Evolutionary conservation across 2,329 filamentous ascomycete genomes (phyloP).

Genomic region (Alternaria hordeiaustralica): DNA sequence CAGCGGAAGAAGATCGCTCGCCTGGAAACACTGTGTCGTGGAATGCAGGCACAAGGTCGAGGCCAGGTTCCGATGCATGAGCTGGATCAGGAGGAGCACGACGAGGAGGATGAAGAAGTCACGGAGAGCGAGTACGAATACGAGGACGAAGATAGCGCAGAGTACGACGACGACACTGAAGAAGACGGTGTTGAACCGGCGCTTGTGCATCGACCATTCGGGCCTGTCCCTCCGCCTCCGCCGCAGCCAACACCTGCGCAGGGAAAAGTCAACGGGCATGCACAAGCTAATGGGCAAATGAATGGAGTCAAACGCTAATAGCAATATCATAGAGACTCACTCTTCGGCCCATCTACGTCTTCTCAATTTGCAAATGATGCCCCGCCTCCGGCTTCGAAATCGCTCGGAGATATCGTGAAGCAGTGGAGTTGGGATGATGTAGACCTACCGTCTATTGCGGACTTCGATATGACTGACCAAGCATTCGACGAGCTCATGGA

Average conservation of each 20-base stretch:
- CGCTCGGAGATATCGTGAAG: not conserved
- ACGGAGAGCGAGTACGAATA: slow-evolving; percentile 52
- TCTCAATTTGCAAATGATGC: slow-evolving; percentile 1
- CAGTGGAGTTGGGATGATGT: not conserved
- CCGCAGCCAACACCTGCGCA: slow-evolving; percentile 41
- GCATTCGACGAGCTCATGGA: not conserved
- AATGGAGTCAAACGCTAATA: slow-evolving; percentile 49
- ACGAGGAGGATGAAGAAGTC: slow-evolving; percentile 63
- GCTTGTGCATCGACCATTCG: slow-evolving; percentile 43
- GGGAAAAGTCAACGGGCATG: slow-evolving; percentile 47
- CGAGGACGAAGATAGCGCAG: slow-evolving; percentile 55
- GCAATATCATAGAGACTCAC: slow-evolving; percentile 18
- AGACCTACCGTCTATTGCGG: not conserved
- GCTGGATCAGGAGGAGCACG: slow-evolving; percentile 46
- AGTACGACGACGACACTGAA: slow-evolving; percentile 63
- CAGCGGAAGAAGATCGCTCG: slow-evolving; percentile 87
- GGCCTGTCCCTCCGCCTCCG: slow-evolving; percentile 47
- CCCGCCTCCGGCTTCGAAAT: not conserved
- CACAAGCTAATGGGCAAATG: slow-evolving; percentile 47
- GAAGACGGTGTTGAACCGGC: slow-evolving; percentile 57
- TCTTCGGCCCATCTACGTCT: not conserved
- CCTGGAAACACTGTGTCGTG: slow-evolving; percentile 90
- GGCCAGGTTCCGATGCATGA: slow-evolving; percentile 65
- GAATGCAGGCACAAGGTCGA: slow-evolving; percentile 93
- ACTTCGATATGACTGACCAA: not conserved